Evolutionary conservation across 2,329 filamentous ascomycete genomes (phyloP).

Genomic region (Botryotinia calthae): DNA sequence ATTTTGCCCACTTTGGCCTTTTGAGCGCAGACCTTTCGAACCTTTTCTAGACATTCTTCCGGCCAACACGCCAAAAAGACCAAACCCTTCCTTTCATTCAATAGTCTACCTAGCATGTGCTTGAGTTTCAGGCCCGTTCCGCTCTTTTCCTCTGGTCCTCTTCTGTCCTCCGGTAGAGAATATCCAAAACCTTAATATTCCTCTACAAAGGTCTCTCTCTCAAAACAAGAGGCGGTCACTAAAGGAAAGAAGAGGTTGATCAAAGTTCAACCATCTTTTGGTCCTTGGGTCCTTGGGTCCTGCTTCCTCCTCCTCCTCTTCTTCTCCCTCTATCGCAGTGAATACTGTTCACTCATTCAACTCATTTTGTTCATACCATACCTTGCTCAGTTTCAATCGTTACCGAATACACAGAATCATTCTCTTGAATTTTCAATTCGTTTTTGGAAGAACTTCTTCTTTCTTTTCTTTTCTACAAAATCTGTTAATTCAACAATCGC

Average conservation of each 20-base stretch:
- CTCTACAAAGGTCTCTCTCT: background rate
- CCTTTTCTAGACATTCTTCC: conserved; percentile 4
- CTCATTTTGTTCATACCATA: background rate
- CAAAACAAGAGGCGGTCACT: conserved; percentile 1
- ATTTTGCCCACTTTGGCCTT: background rate
- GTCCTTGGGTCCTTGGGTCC: background rate
- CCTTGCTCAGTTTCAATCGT: background rate
- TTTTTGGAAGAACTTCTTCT: conserved; percentile 17
- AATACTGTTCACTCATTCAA: background rate
- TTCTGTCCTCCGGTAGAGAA: background rate
- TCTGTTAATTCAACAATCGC: conserved; percentile 10
- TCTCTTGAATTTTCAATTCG: conserved; percentile 21
- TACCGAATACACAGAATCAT: conserved; percentile 14
- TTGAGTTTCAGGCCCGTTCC: background rate
- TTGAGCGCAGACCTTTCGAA: conserved; percentile 1
- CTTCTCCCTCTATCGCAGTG: background rate
- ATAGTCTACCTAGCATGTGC: background rate
- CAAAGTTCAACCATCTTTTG: conserved; percentile 4
- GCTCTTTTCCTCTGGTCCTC: background rate
- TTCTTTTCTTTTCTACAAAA: conserved; percentile 14
- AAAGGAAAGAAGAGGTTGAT: conserved; percentile 12
- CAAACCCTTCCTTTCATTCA: background rate
- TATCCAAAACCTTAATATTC: background rate
- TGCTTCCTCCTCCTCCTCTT: background rate
- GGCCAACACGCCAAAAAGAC: background rate